Base-by-base conservation (phyloP, 208 protist genomes). In the Leptomonas seymouri region DNA sequence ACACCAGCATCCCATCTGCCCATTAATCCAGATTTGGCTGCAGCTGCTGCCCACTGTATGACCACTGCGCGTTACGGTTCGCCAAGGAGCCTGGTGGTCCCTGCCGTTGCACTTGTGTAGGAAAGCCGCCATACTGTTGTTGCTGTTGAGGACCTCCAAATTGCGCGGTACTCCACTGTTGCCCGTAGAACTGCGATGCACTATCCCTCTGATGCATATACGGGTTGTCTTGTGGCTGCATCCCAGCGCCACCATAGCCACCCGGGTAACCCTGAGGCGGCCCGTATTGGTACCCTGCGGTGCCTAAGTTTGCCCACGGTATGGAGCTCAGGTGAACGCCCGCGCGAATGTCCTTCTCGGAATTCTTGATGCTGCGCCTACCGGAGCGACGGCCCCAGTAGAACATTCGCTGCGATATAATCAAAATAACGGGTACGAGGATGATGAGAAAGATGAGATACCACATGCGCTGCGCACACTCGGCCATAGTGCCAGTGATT, bases 371-470 rank as follows among this genome's bases (percentile, higher is more conserved):
- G 49, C 65, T 84, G 39, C 73, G 77, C 66, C 54, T 82, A 5
- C 87, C 87, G 20, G 87, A 88, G 6, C 49, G 61, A 12, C 56
- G 48, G n/a, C 90, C 90, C 25, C 62, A 71, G 59, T 78, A 67
- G 69, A 83, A 93, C 31, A 85, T 69, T 9, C 71, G 62, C 27
- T 91, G 81, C 12, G 67, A 80, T 28, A 79, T 16, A 51, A 93
- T 83, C 7, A 90, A 49, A 55, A 87, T 62, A n/a, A 93, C 60
- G 25, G 87, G 88, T 41, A 90, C 54, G 18, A 90, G 59, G 28
- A 93, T 73, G 46, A 95, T 79, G n/a, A 93, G 69, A 28, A 95
- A 95, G 49, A 93, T 88, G 28, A 93, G 71, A 46, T 93, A 95
- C 88, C 90, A 95, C 67, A 86, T 87, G n/a, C 84, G 80, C 16